phyloP scores from a whole-genome alignment of 2,329 filamentous ascomycete genomes.

The Diaporthe capsici region DNA sequence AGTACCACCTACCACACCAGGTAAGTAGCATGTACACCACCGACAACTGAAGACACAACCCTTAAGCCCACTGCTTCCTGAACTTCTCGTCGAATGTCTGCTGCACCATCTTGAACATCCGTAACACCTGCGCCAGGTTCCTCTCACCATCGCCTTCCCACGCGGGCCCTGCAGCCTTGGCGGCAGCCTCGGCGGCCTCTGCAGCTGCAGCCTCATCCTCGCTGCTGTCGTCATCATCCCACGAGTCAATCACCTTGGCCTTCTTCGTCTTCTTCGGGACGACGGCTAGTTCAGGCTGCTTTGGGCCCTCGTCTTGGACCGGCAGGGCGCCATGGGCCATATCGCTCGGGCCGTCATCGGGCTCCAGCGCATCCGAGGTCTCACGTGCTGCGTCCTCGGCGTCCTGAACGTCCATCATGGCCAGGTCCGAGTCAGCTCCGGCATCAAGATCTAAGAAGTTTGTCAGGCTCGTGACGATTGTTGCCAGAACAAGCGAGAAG shows the following conservation, averaged over 20 bases:
- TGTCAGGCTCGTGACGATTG: constrained; percentile 76
- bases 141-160: constrained; percentile 57
- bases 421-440: constrained; percentile 56
- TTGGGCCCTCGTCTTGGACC: constrained; percentile 44
- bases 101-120: constrained; percentile 70
- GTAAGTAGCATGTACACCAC: neutral
- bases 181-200: constrained; percentile 3
- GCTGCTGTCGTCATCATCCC: constrained; percentile 58
- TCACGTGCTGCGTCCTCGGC: constrained; percentile 50
- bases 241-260: constrained; percentile 57
- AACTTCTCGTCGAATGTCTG: constrained; percentile 76
- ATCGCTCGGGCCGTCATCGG: constrained; percentile 53
- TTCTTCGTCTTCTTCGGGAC: constrained; percentile 48
- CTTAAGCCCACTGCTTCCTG: constrained; percentile 70
- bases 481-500: constrained; percentile 72
- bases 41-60: constrained; percentile 13
- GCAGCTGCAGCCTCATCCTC: constrained; percentile 46
- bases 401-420: constrained; percentile 60
- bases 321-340: neutral
- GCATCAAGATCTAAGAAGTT: constrained; percentile 67
- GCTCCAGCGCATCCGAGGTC: constrained; percentile 64
- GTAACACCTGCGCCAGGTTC: constrained; percentile 67
- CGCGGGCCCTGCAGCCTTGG: constrained; percentile 32
- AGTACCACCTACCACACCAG: no score
- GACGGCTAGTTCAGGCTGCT: constrained; percentile 40